These are phyloP conservation scores for Aegilops umbellulata DNA, from an alignment of 176 grass and related monocot genomes.

Conservation along the genomic window DNA sequence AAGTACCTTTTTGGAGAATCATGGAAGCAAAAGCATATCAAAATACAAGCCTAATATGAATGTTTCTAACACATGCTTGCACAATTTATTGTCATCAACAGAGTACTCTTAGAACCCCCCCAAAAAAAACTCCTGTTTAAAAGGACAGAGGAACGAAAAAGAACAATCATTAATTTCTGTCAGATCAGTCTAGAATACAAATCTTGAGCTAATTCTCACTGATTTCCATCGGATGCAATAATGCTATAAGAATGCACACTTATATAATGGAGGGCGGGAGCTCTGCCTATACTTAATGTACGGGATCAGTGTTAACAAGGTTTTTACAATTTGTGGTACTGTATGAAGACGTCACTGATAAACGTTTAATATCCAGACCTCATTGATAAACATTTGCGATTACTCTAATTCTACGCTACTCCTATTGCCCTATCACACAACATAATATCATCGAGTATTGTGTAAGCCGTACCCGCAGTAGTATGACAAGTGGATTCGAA, in stretches of 20 bases:
- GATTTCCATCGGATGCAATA: not conserved
- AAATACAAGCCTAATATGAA: not conserved
- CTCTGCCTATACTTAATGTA: no score
- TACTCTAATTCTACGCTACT: no score
- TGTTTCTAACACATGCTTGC: not conserved
- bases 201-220: not conserved
- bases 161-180: not conserved
- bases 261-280: no score
- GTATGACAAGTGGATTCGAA: no score
- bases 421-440: no score
- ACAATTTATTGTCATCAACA: not conserved
- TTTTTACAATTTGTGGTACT: no score
- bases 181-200: not conserved
- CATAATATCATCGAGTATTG: no score
- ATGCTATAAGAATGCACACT: not conserved
- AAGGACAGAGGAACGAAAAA: not conserved
- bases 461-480: no score
- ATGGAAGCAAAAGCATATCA: not conserved
- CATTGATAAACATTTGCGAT: no score
- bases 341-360: no score
- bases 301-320: no score
- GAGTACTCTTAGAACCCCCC: not conserved
- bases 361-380: no score
- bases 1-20: not conserved
- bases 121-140: not conserved